A percentile compares a stretch with the other conserved stretches of the same genome.
phyloP scores from a whole-genome alignment of 495 filamentous ascomycete species.

The Rostrohypoxylon terebratum region DNA sequence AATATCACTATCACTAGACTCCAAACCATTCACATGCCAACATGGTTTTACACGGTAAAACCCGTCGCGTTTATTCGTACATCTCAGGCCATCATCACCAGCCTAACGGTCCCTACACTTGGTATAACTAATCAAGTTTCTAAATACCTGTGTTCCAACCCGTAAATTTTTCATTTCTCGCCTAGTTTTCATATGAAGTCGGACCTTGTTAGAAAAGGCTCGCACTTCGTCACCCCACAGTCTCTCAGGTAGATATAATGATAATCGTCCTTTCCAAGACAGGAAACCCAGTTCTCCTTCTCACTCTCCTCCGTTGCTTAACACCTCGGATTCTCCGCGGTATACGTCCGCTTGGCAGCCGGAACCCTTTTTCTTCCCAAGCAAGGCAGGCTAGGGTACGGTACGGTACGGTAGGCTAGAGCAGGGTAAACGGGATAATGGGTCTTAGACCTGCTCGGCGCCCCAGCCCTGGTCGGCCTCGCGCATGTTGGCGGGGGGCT shows the following conservation, averaged over 20 bases:
- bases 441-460: conserved; percentile 81
- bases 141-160: conserved; percentile 7
- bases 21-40: neutral
- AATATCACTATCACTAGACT: no score
- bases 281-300: neutral
- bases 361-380: neutral
- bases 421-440: neutral
- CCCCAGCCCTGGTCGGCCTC: conserved; percentile 90
- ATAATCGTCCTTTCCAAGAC: neutral
- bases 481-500: conserved; percentile 98
- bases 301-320: neutral
- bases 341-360: neutral
- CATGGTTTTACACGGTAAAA: conserved; percentile 5
- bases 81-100: conserved; percentile 6
- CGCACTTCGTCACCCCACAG: neutral
- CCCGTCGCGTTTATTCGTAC: conserved; percentile 25
- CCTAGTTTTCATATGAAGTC: neutral
- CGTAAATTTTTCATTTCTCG: neutral
- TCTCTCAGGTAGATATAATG: neutral
- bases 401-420: neutral
- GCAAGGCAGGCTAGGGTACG: neutral
- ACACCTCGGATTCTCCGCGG: neutral
- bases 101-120: conserved; percentile 5
- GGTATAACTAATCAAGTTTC: neutral
- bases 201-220: neutral